A percentile compares a stretch with the other conserved stretches of the same genome.
phyloP scores from a whole-genome alignment of 495 filamentous ascomycete genomes.

The Articulospora tetracladia region DNA sequence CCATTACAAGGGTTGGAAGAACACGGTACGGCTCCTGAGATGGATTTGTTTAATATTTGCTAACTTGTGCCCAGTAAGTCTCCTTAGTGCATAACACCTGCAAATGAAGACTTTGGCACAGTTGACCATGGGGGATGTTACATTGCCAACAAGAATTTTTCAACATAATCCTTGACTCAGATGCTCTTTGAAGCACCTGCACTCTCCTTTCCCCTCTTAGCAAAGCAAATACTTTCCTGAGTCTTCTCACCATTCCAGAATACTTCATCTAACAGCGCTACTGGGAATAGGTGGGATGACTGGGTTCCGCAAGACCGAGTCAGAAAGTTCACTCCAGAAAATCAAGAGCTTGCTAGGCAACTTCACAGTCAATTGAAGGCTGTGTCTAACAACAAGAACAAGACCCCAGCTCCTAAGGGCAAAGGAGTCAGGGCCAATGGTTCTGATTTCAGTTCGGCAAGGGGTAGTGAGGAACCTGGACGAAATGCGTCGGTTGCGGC shows the following conservation, averaged over 20 bases:
- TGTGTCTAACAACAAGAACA: conserved; percentile 38
- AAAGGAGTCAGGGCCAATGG: conserved; percentile 48
- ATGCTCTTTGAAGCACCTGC: too few species aligned
- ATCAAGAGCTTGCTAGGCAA: conserved; percentile 75
- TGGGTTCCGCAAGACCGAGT: conserved; percentile 95
- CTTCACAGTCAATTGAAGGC: conserved; percentile 56
- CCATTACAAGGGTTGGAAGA: conserved; percentile 99
- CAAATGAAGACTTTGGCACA: too few species aligned
- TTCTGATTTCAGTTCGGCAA: conserved; percentile 73
- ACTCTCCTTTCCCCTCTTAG: background rate
- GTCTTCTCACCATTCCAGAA: background rate
- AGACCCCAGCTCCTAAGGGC: conserved; percentile 43
- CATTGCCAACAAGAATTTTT: too few species aligned
- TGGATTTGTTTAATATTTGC: background rate
- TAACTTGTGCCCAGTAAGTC: conserved; percentile 12
- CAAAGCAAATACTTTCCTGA: background rate
- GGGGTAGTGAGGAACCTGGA: conserved; percentile 72
- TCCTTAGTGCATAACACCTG: background rate
- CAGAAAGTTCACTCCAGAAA: conserved; percentile 91
- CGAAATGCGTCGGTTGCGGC: conserved; percentile 64
- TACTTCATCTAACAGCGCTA: conserved; percentile 13
- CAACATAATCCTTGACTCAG: too few species aligned
- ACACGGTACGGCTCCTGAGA: conserved; percentile 43
- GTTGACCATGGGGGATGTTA: too few species aligned
- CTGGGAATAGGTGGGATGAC: conserved; percentile 77